A percentile compares a stretch with the other conserved stretches of the same genome.
These are phyloP conservation scores for Solanum chacoense DNA, from an alignment of 305 asterid species.

Conservation along the genomic window DNA sequence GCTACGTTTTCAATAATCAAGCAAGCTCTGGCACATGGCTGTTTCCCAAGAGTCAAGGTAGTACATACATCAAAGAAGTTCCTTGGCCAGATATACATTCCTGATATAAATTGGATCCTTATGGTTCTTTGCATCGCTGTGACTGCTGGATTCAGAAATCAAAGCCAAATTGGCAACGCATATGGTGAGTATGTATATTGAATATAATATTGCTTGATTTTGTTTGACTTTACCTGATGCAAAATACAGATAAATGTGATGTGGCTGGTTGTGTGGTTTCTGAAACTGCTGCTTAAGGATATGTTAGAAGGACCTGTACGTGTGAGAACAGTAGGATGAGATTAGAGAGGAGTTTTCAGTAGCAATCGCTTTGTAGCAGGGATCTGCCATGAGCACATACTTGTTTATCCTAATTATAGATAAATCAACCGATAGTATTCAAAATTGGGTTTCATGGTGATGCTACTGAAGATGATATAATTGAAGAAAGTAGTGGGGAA, in stretches of 20 bases:
- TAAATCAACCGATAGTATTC: not conserved
- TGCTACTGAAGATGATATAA: not conserved
- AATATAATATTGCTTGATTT: not conserved
- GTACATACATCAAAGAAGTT: conserved; percentile 94
- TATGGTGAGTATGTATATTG: conserved; percentile 43
- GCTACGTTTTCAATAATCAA: conserved; percentile 94
- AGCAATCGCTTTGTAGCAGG: not conserved
- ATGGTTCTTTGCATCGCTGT: conserved; percentile 95
- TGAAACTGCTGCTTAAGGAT: not conserved
- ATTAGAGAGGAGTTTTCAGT: not conserved
- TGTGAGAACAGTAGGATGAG: not conserved
- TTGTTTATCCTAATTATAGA: not conserved
- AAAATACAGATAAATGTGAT: not conserved
- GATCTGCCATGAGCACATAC: not conserved
- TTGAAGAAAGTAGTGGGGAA: not conserved
- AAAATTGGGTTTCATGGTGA: not conserved
- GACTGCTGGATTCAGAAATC: conserved; percentile 92
- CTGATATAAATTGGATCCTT: conserved; percentile 94
- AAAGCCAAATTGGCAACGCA: conserved; percentile 95
- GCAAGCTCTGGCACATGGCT: conserved; percentile 91
- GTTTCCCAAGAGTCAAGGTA: conserved; percentile 94
- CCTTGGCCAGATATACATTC: conserved; percentile 87
- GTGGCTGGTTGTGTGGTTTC: not conserved
- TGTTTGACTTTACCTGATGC: not conserved
- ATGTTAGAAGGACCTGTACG: not conserved